These are phyloP conservation scores for Triglochin maritima DNA, from an alignment of 106 monocot species.

Conservation along the genomic window DNA sequence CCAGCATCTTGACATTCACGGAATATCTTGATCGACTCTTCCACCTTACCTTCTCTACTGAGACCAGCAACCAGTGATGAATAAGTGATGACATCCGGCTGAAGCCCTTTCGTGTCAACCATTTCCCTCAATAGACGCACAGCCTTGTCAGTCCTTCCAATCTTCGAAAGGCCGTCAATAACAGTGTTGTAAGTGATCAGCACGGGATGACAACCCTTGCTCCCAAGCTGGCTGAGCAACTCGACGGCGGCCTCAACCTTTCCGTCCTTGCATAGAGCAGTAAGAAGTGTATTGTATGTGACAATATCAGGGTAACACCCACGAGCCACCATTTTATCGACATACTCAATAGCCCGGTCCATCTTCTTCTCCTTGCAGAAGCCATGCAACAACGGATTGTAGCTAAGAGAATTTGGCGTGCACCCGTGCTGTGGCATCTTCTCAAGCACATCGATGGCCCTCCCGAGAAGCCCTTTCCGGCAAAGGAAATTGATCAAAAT, in stretches of 20 bases:
- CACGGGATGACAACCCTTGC: conserved; percentile 63
- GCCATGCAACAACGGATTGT: conserved; percentile 69
- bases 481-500: conserved; percentile 81
- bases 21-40: conserved; percentile 50
- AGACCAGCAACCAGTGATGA: conserved; percentile 62
- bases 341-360: conserved; percentile 58
- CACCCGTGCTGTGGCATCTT: conserved; percentile 61
- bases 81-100: conserved; percentile 70
- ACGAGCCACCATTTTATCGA: conserved; percentile 65
- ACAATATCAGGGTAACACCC: conserved; percentile 81
- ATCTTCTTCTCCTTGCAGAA: conserved; percentile 77
- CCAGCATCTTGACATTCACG: conserved; percentile 39
- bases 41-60: conserved; percentile 62
- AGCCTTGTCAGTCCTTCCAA: conserved; percentile 39
- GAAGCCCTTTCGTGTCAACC: conserved; percentile 37
- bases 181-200: conserved; percentile 72
- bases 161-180: conserved; percentile 64
- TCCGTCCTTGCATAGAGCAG: conserved; percentile 73
- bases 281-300: conserved; percentile 72
- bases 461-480: conserved; percentile 50
- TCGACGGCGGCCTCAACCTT: conserved; percentile 63
- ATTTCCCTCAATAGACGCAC: conserved; percentile 64
- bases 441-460: conserved; percentile 57
- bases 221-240: conserved; percentile 51
- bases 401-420: conserved; percentile 67